phyloP scores from a whole-genome alignment of 805 yeast species.

The Kregervanrija delftensis region DNA sequence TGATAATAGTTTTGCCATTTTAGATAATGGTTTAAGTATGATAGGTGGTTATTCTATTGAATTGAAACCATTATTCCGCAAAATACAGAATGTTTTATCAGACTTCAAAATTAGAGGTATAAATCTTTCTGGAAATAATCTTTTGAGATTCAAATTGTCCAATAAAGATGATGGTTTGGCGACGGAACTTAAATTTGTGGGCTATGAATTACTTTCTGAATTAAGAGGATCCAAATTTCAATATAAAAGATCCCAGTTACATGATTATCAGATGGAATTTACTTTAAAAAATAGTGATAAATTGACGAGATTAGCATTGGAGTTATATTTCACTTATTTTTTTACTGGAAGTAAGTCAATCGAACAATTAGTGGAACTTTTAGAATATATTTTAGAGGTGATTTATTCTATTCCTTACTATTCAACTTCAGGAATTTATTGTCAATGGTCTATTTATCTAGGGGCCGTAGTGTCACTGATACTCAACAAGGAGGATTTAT shows the following conservation, averaged over 20 bases:
- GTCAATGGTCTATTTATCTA: constrained; percentile 4
- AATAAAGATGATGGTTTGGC: not conserved
- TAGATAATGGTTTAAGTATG: constrained; percentile 1
- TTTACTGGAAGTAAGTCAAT: not conserved
- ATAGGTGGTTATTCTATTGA: constrained; percentile 2
- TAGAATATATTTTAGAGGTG: constrained; percentile 1
- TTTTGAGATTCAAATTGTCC: constrained; percentile 6
- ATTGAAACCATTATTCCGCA: not conserved
- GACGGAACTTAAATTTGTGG: not conserved
- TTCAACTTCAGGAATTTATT: constrained; percentile 1
- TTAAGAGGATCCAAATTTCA: not conserved
- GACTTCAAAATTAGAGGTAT: constrained; percentile 7
- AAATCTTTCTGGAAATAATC: constrained; percentile 5
- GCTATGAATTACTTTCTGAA: constrained; percentile 1
- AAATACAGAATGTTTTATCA: not conserved
- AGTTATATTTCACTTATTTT: constrained; percentile 1
- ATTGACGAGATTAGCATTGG: not conserved
- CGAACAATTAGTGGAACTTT: not conserved
- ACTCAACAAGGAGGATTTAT: too few relatives aligned
- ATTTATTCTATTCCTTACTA: constrained; percentile 5
- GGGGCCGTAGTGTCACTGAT: not conserved
- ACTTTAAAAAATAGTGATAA: constrained; percentile 3
- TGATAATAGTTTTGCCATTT: constrained; percentile 2
- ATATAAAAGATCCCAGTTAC: not conserved
- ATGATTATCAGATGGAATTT: constrained; percentile 4